A percentile compares a stretch with the other conserved stretches of the same genome.
Conservation (phyloP, 2,329 filamentous ascomycete genomes). For the Alternaria infectoria region DNA sequence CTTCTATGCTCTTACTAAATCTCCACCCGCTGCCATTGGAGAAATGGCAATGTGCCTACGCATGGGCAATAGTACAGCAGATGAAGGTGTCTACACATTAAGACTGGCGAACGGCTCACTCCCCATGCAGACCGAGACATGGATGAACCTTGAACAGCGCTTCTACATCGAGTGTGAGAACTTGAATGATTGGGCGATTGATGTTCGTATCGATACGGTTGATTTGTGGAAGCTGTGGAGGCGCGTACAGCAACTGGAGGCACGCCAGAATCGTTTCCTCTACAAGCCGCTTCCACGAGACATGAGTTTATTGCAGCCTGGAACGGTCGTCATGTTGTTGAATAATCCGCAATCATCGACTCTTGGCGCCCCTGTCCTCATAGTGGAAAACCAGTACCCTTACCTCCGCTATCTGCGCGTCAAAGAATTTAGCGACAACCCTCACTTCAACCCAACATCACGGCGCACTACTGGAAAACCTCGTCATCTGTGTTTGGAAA, state of each 20-base stretch:
- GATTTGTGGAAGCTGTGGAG: conserved; percentile 17
- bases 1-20: conserved; percentile 25
- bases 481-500: conserved; percentile 9
- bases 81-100: conserved; percentile 11
- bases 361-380: conserved; percentile 21
- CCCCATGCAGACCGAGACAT: conserved; percentile 19
- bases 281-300: conserved; percentile 26
- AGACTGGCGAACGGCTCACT: conserved; percentile 11
- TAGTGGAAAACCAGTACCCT: conserved; percentile 18
- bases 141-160: conserved; percentile 25
- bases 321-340: conserved; percentile 24
- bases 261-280: conserved; percentile 28
- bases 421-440: conserved; percentile 15
- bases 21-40: conserved; percentile 15
- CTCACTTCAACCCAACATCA: conserved; percentile 9
- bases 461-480: not conserved
- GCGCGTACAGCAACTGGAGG: conserved; percentile 20
- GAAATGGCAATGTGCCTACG: conserved; percentile 21
- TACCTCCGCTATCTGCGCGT: conserved; percentile 20
- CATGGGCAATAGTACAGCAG: conserved; percentile 4
- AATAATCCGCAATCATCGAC: conserved; percentile 16
- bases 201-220: conserved; percentile 10
- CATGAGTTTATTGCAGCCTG: conserved; percentile 10
- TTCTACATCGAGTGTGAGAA: conserved; percentile 22
- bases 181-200: conserved; percentile 11